Evolutionary conservation across 2,329 filamentous ascomycete genomes (phyloP).

Genomic region (Bipolaris gigantea): DNA sequence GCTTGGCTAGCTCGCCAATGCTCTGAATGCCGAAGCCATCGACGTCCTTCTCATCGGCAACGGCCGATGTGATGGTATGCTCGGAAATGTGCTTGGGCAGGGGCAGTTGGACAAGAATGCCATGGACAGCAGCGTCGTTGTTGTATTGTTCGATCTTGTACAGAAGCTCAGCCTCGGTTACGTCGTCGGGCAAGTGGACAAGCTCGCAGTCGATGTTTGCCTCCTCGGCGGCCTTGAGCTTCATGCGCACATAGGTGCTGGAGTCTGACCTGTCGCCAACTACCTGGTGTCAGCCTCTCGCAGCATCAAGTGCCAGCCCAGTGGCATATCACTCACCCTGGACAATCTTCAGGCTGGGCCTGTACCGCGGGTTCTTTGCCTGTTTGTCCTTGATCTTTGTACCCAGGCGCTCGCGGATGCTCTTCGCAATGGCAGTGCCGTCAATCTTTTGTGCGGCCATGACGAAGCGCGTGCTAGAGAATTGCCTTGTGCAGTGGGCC

Average conservation of each 20-base stretch:
- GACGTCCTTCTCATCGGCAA: slow-evolving; percentile 93
- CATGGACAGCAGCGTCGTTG: slow-evolving; percentile 82
- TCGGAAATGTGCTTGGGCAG: slow-evolving; percentile 88
- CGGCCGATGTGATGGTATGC: slow-evolving; percentile 84
- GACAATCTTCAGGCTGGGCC: slow-evolving; percentile 88
- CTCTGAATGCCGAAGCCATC: slow-evolving; percentile 94
- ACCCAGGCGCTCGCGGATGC: slow-evolving; percentile 80
- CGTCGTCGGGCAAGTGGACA: slow-evolving; percentile 77
- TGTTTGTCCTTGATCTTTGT: slow-evolving; percentile 81
- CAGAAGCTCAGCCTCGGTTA: slow-evolving; percentile 82
- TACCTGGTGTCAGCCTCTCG: slow-evolving; percentile 42
- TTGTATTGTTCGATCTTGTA: slow-evolving; percentile 81
- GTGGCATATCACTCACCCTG: slow-evolving; percentile 65
- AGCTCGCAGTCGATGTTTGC: slow-evolving; percentile 88
- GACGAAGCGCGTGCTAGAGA: slow-evolving; percentile 58
- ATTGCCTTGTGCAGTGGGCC: slow-evolving; percentile 30
- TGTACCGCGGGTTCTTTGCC: slow-evolving; percentile 80
- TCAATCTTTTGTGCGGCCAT: slow-evolving; percentile 94
- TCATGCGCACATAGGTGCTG: slow-evolving; percentile 99
- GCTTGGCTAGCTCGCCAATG: slow-evolving; percentile 96
- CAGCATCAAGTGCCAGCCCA: neutral
- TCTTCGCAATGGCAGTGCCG: slow-evolving; percentile 91
- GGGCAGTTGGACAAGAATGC: slow-evolving; percentile 91
- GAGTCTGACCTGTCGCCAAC: slow-evolving; percentile 94
- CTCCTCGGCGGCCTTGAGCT: slow-evolving; percentile 95